Percentiles rank a stretch among this genome's conserved stretches.
phyloP scores from a whole-genome alignment of 306 rosid species.

The Prunus salicina region DNA sequence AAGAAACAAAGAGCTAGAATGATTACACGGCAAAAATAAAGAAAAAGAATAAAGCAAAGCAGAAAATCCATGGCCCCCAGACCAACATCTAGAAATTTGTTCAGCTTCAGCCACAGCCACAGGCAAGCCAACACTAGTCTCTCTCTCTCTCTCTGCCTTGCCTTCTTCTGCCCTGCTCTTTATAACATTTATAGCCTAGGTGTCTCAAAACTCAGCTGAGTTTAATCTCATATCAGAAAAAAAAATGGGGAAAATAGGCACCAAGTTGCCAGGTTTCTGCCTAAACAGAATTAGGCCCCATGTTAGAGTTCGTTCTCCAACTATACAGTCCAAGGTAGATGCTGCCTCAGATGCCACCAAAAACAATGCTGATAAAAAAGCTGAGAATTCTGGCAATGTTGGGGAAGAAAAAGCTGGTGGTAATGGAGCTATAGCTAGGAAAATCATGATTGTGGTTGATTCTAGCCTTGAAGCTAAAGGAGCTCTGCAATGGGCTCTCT shows the following conservation, averaged over 20 bases:
- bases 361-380: constrained; percentile 24
- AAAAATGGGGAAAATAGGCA: constrained; percentile 73
- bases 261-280: constrained; percentile 74
- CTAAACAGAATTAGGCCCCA: constrained; percentile 85
- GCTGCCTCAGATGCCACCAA: constrained; percentile 6
- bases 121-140: neutral
- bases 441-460: constrained; percentile 88
- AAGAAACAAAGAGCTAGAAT: constrained; percentile 31
- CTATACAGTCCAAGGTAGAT: constrained; percentile 47
- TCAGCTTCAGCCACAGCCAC: constrained; percentile 15
- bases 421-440: constrained; percentile 50
- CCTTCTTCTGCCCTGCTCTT: constrained; percentile 5
- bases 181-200: constrained; percentile 31
- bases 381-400: constrained; percentile 16
- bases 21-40: constrained; percentile 22
- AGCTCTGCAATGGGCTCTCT: constrained; percentile 88
- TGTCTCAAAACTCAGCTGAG: constrained; percentile 10
- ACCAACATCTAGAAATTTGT: constrained; percentile 30
- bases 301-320: constrained; percentile 73
- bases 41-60: constrained; percentile 27
- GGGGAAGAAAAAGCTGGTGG: constrained; percentile 24
- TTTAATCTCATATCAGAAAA: neutral
- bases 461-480: constrained; percentile 82
- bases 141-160: no score
- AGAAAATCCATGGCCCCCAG: constrained; percentile 37